phyloP scores from a whole-genome alignment of 108 stramenopile species.

The Cylindrotheca closterium region DNA sequence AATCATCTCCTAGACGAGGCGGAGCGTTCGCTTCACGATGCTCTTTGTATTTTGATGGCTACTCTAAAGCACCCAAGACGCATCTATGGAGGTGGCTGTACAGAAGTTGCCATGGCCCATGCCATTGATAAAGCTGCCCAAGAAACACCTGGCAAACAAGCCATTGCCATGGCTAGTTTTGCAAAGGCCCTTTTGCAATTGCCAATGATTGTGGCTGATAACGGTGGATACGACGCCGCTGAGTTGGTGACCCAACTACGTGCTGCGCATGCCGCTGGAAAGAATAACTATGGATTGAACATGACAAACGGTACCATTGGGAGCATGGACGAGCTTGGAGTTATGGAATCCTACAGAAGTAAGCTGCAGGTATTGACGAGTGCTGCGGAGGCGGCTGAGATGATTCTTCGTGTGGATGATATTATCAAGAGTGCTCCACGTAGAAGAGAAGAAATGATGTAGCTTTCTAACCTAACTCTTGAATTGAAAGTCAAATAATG shows the following conservation, averaged over 20 bases:
- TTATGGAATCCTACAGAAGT: constrained; percentile 93
- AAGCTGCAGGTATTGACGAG: constrained; percentile 96
- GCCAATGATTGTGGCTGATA: constrained; percentile 98
- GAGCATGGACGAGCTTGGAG: constrained; percentile 95
- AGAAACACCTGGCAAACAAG: constrained; percentile 94
- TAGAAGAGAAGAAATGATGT: constrained; percentile 72
- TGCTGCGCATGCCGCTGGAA: constrained; percentile 90
- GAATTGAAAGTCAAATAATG: too few species aligned
- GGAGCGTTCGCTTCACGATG: constrained; percentile 97
- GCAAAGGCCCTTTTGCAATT: constrained; percentile 93
- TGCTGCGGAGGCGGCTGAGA: constrained; percentile 98
- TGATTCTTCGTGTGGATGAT: constrained; percentile 98
- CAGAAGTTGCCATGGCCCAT: constrained; percentile 90
- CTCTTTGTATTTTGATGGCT: constrained; percentile 92
- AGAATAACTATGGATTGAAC: constrained; percentile 88
- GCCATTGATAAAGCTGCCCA: constrained; percentile 91
- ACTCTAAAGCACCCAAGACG: constrained; percentile 95
- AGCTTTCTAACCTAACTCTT: too few species aligned
- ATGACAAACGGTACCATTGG: constrained; percentile 93
- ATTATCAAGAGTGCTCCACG: constrained; percentile 99
- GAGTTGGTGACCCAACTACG: constrained; percentile 95
- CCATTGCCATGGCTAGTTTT: constrained; percentile 98
- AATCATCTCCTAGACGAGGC: constrained; percentile 97
- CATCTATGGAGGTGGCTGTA: constrained; percentile 97
- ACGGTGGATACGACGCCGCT: constrained; percentile 98